phyloP scores from a whole-genome alignment of 176 grass and related monocot genomes.

The Eragrostis curvula region DNA sequence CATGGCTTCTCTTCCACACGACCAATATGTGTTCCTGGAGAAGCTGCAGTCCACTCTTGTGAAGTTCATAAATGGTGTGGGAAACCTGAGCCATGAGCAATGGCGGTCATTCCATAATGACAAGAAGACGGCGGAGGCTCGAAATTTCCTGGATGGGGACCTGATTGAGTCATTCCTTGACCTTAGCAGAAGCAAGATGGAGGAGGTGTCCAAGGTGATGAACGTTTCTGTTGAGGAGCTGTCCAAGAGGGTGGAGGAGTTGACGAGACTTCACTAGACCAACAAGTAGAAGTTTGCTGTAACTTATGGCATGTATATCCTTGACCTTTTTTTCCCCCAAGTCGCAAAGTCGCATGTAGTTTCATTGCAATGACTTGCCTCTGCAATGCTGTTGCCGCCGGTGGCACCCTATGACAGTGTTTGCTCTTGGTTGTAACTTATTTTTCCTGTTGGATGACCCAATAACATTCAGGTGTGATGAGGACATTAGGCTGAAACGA shows the following conservation, averaged over 20 bases:
- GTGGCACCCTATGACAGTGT: background rate
- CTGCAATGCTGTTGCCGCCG: background rate
- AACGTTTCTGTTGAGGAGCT: slow-evolving; percentile 74
- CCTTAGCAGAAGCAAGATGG: slow-evolving; percentile 76
- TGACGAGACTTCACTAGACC: slow-evolving; percentile 87
- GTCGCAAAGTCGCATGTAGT: background rate
- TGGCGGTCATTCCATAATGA: slow-evolving; percentile 91
- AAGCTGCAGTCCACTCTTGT: slow-evolving; percentile 78
- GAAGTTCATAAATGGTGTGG: slow-evolving; percentile 87
- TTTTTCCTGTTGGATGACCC: background rate
- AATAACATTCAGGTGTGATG: background rate
- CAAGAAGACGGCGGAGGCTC: slow-evolving; percentile 62
- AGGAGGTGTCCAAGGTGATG: slow-evolving; percentile 76
- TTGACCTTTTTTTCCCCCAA: background rate
- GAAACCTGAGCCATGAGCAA: slow-evolving; percentile 82
- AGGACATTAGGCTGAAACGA: background rate
- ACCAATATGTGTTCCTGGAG: slow-evolving; percentile 84
- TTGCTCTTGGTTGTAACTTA: slow-evolving; percentile 2
- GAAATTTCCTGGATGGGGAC: slow-evolving; percentile 88
- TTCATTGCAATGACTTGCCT: background rate
- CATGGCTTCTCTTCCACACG: slow-evolving; percentile 78
- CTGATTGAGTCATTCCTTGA: slow-evolving; percentile 94
- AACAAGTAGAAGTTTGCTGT: slow-evolving; percentile 10
- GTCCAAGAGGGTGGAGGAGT: slow-evolving; percentile 88
- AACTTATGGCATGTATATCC: slow-evolving; percentile 24